Evolutionary conservation across 2,329 filamentous ascomycete genomes (phyloP).

Genomic region (Mycosphaerella sp.): DNA sequence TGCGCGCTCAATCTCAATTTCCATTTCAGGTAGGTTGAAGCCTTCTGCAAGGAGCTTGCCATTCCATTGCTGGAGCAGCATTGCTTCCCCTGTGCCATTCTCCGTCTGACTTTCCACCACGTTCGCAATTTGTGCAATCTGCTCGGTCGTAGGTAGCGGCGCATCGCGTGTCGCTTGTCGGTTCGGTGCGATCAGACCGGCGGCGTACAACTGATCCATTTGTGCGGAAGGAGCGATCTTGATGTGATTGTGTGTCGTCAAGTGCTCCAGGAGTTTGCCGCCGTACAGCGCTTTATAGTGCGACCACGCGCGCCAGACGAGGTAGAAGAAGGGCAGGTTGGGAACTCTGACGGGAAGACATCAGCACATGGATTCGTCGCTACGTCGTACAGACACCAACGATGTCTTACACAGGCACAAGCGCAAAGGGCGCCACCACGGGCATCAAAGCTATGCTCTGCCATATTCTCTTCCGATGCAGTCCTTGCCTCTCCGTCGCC

Average conservation of each 20-base stretch:
- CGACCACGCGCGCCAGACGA: slow-evolving; percentile 84
- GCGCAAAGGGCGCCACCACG: slow-evolving; percentile 70
- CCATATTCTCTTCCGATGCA: slow-evolving; percentile 71
- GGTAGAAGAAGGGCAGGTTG: slow-evolving; percentile 95
- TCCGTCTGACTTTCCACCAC: slow-evolving; percentile 39
- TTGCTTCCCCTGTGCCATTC: slow-evolving; percentile 40
- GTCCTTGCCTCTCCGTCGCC: slow-evolving; percentile 69
- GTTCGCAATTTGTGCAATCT: slow-evolving; percentile 36
- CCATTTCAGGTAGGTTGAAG: slow-evolving; percentile 46
- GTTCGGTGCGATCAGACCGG: slow-evolving; percentile 42
- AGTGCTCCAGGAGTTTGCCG: slow-evolving; percentile 75
- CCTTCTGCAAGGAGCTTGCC: slow-evolving; percentile 47
- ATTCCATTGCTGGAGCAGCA: slow-evolving; percentile 47
- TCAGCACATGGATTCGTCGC: slow-evolving; percentile 15
- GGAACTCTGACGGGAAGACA: slow-evolving; percentile 57
- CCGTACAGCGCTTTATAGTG: slow-evolving; percentile 83
- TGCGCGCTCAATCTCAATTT: slow-evolving; percentile 49
- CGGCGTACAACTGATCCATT: slow-evolving; percentile 69
- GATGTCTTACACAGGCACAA: slow-evolving; percentile 71
- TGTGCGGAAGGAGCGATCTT: slow-evolving; percentile 58
- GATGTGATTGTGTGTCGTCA: slow-evolving; percentile 68
- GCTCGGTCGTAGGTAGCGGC: slow-evolving; percentile 33
- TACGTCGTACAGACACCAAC: background rate
- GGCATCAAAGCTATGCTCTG: slow-evolving; percentile 82
- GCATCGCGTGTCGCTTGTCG: slow-evolving; percentile 38